phyloP scores from a whole-genome alignment of 2,329 filamentous ascomycete species.

The Ceratocystis cubensis region DNA sequence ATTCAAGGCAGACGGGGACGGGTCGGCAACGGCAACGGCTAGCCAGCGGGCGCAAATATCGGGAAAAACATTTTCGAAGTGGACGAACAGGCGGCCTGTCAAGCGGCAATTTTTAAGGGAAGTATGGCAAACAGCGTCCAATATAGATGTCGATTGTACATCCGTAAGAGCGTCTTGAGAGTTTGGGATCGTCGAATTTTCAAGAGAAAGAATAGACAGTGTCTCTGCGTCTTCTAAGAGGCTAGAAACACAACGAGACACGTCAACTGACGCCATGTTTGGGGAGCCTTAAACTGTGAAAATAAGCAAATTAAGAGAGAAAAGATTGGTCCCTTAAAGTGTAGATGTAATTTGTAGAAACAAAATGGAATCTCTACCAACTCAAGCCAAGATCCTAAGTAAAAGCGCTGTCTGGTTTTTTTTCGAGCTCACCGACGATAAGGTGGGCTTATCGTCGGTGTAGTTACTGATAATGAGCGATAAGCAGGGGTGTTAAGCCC shows the following conservation, averaged over 20 bases:
- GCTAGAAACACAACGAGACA: conserved; percentile 21
- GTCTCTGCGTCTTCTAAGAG: conserved; percentile 21
- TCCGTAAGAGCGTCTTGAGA: conserved; percentile 30
- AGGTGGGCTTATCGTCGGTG: conserved; percentile 18
- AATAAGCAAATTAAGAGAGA: not conserved
- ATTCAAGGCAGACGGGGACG: conserved; percentile 29
- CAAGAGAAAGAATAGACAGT: conserved; percentile 43
- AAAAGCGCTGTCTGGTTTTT: conserved; percentile 13
- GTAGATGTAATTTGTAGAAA: conserved; percentile 1
- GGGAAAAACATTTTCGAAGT: conserved; percentile 63
- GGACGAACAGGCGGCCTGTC: conserved; percentile 60
- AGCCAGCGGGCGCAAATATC: conserved; percentile 78
- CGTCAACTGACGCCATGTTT: conserved; percentile 21
- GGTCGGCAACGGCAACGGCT: conserved; percentile 27
- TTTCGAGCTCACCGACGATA: conserved; percentile 19
- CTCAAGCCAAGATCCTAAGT: not conserved
- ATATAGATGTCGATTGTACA: conserved; percentile 50
- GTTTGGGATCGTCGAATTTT: conserved; percentile 4
- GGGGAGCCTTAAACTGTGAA: not conserved
- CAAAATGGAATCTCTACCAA: conserved; percentile 17
- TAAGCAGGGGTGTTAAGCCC: not conserved
- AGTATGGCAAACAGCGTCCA: conserved; percentile 56
- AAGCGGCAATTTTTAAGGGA: conserved; percentile 52
- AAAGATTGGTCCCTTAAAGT: conserved; percentile 1
- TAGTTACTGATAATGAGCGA: conserved; percentile 10